phyloP scores from a whole-genome alignment of 2,329 filamentous ascomycete species.

The Colletotrichum gigasporum region DNA sequence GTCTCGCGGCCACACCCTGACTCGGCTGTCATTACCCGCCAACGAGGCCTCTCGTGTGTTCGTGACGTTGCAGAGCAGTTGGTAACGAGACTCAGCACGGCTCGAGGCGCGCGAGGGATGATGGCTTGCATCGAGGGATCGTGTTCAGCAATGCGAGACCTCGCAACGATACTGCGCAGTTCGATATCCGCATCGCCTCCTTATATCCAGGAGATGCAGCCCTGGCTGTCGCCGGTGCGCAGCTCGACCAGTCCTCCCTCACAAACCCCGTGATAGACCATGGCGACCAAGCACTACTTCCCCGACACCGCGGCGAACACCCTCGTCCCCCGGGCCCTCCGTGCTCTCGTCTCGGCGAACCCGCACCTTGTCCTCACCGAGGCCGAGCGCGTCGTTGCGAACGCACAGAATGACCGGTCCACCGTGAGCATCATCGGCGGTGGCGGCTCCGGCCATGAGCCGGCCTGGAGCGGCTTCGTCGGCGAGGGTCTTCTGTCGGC shows the following conservation, averaged over 20 bases:
- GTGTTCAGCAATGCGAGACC: neutral
- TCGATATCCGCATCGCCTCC: neutral
- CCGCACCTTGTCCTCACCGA: conserved; percentile 51
- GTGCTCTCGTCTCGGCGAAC: conserved; percentile 36
- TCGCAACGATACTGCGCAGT: conserved; percentile 2
- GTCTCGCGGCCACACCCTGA: neutral
- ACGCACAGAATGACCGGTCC: conserved; percentile 40
- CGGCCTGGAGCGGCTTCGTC: conserved; percentile 76
- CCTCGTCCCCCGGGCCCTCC: conserved; percentile 37
- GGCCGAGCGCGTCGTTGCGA: conserved; percentile 51
- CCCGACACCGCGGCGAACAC: conserved; percentile 35
- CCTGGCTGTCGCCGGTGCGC: neutral
- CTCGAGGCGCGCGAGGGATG: conserved; percentile 6
- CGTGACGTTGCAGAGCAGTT: neutral
- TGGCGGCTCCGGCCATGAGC: conserved; percentile 79
- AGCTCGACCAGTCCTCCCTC: neutral
- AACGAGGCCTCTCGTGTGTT: neutral
- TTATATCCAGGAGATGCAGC: conserved; percentile 11
- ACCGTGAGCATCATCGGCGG: conserved; percentile 65
- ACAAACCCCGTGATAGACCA: neutral
- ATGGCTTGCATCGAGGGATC: neutral
- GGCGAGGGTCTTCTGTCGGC: conserved; percentile 74
- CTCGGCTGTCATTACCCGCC: neutral
- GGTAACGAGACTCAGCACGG: neutral
- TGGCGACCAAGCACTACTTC: conserved; percentile 35